Conservation (phyloP, 176 grass and related monocot species). For the Carex littledalei region DNA sequence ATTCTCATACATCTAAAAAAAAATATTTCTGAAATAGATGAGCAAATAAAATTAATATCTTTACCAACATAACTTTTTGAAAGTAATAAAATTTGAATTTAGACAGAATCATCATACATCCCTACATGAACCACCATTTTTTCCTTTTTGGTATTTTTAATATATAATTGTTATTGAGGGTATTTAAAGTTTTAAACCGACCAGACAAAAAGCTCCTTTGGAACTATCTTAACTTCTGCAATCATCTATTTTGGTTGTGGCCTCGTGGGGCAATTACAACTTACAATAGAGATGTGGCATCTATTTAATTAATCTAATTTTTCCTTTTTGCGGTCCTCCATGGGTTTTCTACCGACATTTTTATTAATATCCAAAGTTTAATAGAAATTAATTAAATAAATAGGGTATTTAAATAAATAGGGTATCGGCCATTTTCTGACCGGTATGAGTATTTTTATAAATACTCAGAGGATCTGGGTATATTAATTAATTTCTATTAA, state of each 20-base stretch:
- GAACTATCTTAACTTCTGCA: not conserved
- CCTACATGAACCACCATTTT: not conserved
- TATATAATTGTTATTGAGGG: not conserved
- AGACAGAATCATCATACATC: not conserved
- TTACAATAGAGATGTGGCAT: not conserved
- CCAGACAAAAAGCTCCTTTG: conserved; percentile 11
- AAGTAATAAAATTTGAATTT: too few relatives aligned
- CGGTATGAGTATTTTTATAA: too few relatives aligned
- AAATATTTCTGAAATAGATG: too few relatives aligned
- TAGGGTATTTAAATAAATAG: too few relatives aligned
- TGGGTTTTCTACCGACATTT: not conserved
- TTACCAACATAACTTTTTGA: too few relatives aligned
- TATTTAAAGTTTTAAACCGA: not conserved
- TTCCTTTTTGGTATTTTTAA: not conserved
- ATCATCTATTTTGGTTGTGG: not conserved
- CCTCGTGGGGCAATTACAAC: not conserved
- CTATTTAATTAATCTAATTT: not conserved
- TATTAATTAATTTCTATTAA: too few relatives aligned
- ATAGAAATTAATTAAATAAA: too few relatives aligned
- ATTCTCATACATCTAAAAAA: too few relatives aligned
- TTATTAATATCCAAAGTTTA: too few relatives aligned
- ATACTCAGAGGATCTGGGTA: too few relatives aligned
- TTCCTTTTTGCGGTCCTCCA: not conserved
- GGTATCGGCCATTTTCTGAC: too few relatives aligned
- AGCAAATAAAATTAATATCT: too few relatives aligned